Evolutionary conservation across 2,329 filamentous ascomycete genomes (phyloP).

Genomic region (Mollisiaceae sp.): DNA sequence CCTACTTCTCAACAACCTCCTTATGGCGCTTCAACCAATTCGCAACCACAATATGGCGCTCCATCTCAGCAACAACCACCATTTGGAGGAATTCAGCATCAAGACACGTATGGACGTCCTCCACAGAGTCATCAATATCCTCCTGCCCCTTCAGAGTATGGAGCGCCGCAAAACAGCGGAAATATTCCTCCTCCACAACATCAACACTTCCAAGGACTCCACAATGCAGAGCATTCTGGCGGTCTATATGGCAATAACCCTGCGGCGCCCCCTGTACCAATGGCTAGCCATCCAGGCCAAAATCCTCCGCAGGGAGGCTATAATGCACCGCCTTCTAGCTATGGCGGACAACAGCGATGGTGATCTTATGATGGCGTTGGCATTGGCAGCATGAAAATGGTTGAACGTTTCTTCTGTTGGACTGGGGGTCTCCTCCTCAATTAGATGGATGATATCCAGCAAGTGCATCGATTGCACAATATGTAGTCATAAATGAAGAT

Average conservation of each 20-base stretch:
- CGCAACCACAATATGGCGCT: slow-evolving; percentile 14
- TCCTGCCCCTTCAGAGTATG: slow-evolving; percentile 24
- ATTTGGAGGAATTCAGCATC: slow-evolving; percentile 37
- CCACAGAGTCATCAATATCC: slow-evolving; percentile 30
- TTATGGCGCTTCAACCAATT: slow-evolving; percentile 26
- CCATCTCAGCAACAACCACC: slow-evolving; percentile 31
- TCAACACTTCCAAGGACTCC: slow-evolving; percentile 33
- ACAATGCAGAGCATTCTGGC: slow-evolving; percentile 36
- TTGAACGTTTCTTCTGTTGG: slow-evolving; percentile 7
- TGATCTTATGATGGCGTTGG: slow-evolving; percentile 7
- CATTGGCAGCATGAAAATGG: slow-evolving; percentile 8
- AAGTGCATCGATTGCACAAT: slow-evolving; percentile 19
- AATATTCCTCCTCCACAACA: slow-evolving; percentile 34
- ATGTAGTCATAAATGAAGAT: slow-evolving; percentile 25
- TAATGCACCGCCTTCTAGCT: slow-evolving; percentile 21
- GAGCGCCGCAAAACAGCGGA: slow-evolving; percentile 31
- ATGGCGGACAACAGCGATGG: slow-evolving; percentile 21
- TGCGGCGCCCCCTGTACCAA: slow-evolving; percentile 22
- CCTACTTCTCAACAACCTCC: slow-evolving; percentile 22
- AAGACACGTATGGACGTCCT: slow-evolving; percentile 30
- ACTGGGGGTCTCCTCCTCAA: slow-evolving; percentile 11
- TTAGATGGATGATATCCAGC: slow-evolving; percentile 32
- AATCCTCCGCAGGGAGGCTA: slow-evolving; percentile 9
- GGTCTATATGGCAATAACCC: slow-evolving; percentile 34
- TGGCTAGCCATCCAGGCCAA: slow-evolving; percentile 25